Conservation (phyloP, 306 rosid genomes). For the Inga leiocalycina region DNA sequence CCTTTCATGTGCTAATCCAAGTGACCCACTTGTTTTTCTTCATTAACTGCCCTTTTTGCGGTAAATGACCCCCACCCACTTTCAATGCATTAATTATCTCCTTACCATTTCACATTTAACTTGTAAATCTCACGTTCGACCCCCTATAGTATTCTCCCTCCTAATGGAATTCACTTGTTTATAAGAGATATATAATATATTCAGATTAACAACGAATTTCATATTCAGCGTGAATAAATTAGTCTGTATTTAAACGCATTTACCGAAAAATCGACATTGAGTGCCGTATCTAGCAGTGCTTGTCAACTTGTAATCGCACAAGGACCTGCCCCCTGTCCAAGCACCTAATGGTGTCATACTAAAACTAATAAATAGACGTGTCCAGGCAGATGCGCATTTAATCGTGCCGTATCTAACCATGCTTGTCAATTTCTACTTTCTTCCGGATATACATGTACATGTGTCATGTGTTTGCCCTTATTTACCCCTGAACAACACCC, state of each 20-base stretch:
- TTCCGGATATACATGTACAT: background rate
- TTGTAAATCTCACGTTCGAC: background rate
- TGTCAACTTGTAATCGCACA: background rate
- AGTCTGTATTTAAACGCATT: background rate
- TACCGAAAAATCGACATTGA: background rate
- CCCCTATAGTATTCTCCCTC: no score
- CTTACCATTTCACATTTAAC: background rate
- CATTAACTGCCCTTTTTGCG: background rate
- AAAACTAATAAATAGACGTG: background rate
- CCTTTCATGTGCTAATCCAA: background rate
- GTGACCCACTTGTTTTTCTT: conserved; percentile 15
- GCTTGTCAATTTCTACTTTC: background rate
- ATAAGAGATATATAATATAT: no score
- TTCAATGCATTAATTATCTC: no score
- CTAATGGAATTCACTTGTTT: background rate
- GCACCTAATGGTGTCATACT: background rate
- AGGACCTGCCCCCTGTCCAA: background rate
- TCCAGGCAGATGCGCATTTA: background rate
- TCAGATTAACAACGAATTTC: background rate
- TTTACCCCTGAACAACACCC: no score
- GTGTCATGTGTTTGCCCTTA: background rate
- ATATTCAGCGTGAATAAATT: background rate
- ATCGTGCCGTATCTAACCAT: background rate
- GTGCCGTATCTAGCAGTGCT: background rate
- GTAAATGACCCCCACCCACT: background rate